These are phyloP conservation scores for Suaeda aralocaspica DNA, from an alignment of 148 eudicot species.

Conservation along the genomic window DNA sequence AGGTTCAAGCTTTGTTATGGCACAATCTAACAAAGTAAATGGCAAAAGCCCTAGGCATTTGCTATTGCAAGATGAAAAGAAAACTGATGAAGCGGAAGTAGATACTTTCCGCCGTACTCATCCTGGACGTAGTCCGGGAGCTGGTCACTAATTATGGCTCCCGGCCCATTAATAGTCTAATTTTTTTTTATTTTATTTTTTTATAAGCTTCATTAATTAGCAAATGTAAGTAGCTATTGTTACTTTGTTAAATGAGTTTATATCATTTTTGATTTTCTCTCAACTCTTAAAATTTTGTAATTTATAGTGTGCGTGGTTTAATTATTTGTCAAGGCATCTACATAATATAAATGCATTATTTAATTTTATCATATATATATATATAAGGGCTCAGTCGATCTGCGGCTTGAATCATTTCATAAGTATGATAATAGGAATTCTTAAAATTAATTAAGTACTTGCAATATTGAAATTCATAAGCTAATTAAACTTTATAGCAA, in stretches of 20 bases:
- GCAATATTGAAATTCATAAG: too few species aligned
- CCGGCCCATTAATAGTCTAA: background rate
- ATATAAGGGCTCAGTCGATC: too few species aligned
- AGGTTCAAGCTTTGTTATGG: background rate
- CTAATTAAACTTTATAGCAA: too few species aligned
- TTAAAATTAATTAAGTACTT: too few species aligned
- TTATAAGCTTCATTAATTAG: too few species aligned
- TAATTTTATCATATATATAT: too few species aligned
- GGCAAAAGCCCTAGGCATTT: conserved; percentile 8
- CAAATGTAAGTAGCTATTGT: background rate
- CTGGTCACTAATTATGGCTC: conserved; percentile 23
- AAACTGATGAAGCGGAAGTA: conserved; percentile 13
- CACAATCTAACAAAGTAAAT: background rate
- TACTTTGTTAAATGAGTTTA: background rate
- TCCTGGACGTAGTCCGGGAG: conserved; percentile 33
- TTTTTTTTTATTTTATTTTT: background rate
- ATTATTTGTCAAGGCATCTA: too few species aligned
- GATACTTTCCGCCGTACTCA: conserved; percentile 28
- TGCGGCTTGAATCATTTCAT: too few species aligned
- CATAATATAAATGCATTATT: too few species aligned
- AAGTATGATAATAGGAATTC: too few species aligned
- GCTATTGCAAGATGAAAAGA: background rate
- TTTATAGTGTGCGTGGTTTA: too few species aligned
- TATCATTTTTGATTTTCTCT: background rate
- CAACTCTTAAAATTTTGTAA: too few species aligned